A percentile compares a stretch with the other conserved stretches of the same genome.
These are phyloP conservation scores for Biscutella laevigata DNA, from an alignment of 441 rosid genomes.

Conservation along the genomic window DNA sequence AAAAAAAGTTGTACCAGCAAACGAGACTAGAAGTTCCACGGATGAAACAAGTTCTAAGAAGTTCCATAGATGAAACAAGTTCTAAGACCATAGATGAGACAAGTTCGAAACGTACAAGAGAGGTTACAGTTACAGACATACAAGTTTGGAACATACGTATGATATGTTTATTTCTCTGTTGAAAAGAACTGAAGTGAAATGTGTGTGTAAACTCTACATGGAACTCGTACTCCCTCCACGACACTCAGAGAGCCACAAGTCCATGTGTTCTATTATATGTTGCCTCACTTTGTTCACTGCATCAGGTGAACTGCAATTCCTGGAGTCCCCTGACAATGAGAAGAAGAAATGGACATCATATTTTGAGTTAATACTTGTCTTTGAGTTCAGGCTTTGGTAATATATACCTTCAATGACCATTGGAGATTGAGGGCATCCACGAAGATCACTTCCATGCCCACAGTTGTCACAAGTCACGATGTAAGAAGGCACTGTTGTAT, in stretches of 20 bases:
- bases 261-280: constrained; percentile 58
- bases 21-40: too few species aligned
- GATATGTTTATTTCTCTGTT: background rate
- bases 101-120: background rate
- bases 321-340: constrained; percentile 50
- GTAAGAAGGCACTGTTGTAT: constrained; percentile 68
- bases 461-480: constrained; percentile 71
- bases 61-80: too few species aligned
- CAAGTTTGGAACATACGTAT: constrained; percentile 6
- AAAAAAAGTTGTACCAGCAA: too few species aligned
- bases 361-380: background rate
- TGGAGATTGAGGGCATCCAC: constrained; percentile 92
- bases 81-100: too few species aligned
- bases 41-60: too few species aligned
- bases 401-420: constrained; percentile 54
- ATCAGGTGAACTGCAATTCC: constrained; percentile 73
- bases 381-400: background rate
- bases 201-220: constrained; percentile 26
- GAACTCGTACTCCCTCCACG: constrained; percentile 33
- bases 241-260: constrained; percentile 88
- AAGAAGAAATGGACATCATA: background rate
- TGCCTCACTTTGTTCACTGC: constrained; percentile 81
- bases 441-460: constrained; percentile 88
- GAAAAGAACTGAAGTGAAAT: background rate
- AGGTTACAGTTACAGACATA: constrained; percentile 14